Percentiles rank a stretch among this genome's conserved stretches.
Evolutionary conservation across 2,329 filamentous ascomycete genomes (phyloP).

Genomic region (Phyllosticta citriasiana): DNA sequence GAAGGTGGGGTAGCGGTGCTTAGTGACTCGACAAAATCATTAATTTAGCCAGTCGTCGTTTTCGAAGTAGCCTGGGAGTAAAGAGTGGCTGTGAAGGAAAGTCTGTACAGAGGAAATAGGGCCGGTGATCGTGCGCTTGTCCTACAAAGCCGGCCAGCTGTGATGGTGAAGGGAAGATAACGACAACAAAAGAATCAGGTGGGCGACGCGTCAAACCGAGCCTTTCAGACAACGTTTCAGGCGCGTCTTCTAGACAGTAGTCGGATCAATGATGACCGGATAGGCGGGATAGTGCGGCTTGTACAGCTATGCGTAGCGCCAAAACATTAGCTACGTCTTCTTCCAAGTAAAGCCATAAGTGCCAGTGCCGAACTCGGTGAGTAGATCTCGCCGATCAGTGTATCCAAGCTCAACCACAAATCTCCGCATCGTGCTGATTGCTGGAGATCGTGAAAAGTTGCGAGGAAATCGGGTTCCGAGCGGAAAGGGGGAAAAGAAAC

Average conservation of each 20-base stretch:
- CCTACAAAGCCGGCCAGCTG: neutral
- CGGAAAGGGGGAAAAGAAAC: neutral
- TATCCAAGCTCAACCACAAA: neutral
- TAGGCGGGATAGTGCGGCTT: slow-evolving; percentile 18
- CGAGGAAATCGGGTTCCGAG: neutral
- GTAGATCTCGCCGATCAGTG: neutral
- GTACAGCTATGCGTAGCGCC: slow-evolving; percentile 11
- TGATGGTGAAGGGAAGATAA: neutral
- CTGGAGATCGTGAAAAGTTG: neutral
- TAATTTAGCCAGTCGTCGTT: neutral
- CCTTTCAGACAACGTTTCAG: neutral
- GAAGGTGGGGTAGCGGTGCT: neutral
- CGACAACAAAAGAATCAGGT: neutral
- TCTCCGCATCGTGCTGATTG: neutral
- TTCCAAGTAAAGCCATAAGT: neutral
- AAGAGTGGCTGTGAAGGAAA: neutral
- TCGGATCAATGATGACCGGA: slow-evolving; percentile 15
- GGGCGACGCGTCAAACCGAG: neutral
- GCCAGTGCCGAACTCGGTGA: neutral
- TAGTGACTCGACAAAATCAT: neutral
- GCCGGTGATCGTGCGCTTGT: neutral
- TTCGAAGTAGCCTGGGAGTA: neutral
- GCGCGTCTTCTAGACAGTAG: neutral
- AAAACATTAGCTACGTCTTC: neutral
- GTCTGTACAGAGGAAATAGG: neutral